Evolutionary conservation across 225 moss, liverwort and hornwort species (phyloP).

Genomic region (Antitrichia curtipendula): DNA sequence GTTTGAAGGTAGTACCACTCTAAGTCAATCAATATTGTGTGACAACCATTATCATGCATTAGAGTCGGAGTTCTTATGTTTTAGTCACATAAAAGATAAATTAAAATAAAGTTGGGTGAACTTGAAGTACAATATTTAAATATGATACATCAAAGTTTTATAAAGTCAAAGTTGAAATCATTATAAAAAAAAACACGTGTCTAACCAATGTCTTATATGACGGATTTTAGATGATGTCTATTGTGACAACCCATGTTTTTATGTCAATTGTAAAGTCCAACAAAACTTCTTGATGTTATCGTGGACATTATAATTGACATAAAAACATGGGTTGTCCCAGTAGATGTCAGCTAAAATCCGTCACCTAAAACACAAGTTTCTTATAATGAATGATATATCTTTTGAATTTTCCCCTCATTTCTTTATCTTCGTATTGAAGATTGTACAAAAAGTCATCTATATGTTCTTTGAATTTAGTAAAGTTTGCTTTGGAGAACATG

Average conservation of each 20-base stretch:
- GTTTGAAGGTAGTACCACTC: not conserved
- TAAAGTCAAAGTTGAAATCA: not conserved
- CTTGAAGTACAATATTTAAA: rapidly evolving
- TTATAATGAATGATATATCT: too few species aligned
- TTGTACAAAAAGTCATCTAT: not conserved
- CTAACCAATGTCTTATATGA: too few species aligned
- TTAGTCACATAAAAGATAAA: too few species aligned
- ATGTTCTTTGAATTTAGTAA: not conserved
- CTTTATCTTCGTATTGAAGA: not conserved
- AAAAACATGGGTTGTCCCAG: too few species aligned
- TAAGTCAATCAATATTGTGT: not conserved
- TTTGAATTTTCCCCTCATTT: not conserved
- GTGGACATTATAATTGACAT: too few species aligned
- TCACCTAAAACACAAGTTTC: too few species aligned
- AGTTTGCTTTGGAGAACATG: not conserved
- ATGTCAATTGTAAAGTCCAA: too few species aligned
- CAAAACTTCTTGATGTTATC: too few species aligned
- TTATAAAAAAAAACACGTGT: too few species aligned
- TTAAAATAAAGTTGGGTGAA: not conserved
- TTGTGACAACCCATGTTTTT: too few species aligned
- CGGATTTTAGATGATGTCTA: too few species aligned
- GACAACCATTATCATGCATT: not conserved
- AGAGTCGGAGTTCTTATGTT: not conserved
- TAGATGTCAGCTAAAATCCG: too few species aligned
- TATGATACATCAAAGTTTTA: not conserved